Evolutionary conservation across 129 eudicot genomes (phyloP).

Genomic region (Flaveria sonorensis): DNA sequence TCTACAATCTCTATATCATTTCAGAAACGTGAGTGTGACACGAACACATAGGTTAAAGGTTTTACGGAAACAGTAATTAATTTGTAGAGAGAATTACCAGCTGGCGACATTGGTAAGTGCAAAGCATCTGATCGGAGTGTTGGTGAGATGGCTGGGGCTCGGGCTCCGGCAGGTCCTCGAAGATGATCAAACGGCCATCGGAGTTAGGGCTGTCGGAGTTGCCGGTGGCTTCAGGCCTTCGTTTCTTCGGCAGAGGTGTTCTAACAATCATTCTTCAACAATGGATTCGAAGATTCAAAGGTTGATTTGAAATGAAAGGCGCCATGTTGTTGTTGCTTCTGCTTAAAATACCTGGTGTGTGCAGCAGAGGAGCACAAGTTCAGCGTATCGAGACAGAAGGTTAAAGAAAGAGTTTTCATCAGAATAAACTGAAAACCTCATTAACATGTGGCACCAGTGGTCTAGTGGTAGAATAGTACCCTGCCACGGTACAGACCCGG

Average conservation of each 20-base stretch:
- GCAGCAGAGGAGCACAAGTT: background rate
- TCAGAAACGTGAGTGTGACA: background rate
- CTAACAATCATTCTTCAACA: constrained; percentile 61
- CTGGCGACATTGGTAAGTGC: constrained; percentile 96
- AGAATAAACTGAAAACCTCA: too few relatives aligned
- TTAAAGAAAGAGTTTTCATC: too few relatives aligned
- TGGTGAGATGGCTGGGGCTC: constrained; percentile 43
- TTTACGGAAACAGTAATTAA: background rate
- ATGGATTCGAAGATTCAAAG: constrained; percentile 10
- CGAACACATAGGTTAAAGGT: too few relatives aligned
- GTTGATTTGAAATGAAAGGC: constrained; percentile 46
- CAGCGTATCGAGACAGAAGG: too few relatives aligned
- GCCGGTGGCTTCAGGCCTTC: constrained; percentile 49
- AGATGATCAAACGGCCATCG: constrained; percentile 54
- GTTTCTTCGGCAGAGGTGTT: constrained; percentile 73
- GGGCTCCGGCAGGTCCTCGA: constrained; percentile 65
- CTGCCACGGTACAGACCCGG: constrained; percentile 99
- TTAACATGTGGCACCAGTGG: constrained; percentile 67
- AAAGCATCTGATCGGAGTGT: constrained; percentile 72
- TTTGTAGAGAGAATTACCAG: constrained; percentile 48
- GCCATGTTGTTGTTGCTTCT: constrained; percentile 28
- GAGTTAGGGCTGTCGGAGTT: constrained; percentile 59
- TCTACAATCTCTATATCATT: background rate
- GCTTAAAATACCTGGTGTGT: background rate
- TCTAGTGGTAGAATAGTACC: constrained; percentile 99